Conservation (phyloP, 495 filamentous ascomycete species). For the Penicillium macrosclerotiorum region DNA sequence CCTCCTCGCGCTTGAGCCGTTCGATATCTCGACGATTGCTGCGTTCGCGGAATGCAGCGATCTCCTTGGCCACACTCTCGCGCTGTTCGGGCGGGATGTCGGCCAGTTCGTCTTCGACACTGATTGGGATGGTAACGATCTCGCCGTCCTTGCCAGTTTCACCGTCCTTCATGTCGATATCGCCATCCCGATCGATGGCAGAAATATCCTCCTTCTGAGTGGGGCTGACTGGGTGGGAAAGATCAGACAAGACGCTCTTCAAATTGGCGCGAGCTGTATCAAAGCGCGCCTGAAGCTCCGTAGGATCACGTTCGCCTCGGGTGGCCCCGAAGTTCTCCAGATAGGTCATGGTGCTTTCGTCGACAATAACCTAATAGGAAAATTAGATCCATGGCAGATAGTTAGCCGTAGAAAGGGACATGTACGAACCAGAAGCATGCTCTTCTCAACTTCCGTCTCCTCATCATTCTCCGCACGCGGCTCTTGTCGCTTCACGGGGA, state of each 20-base stretch:
- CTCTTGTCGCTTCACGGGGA: constrained; percentile 73
- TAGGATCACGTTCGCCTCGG: constrained; percentile 62
- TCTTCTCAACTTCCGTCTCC: constrained; percentile 64
- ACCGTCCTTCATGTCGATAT: constrained; percentile 67
- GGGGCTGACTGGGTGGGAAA: constrained; percentile 65
- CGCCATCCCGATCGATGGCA: constrained; percentile 59
- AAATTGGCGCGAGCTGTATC: constrained; percentile 65
- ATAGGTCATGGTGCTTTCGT: constrained; percentile 75
- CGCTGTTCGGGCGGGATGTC: constrained; percentile 97
- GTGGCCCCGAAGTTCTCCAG: constrained; percentile 73
- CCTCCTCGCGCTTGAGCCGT: constrained; percentile 81
- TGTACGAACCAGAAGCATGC: constrained; percentile 54
- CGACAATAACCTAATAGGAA: constrained; percentile 62
- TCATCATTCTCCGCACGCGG: constrained; percentile 47
- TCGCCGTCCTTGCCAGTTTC: constrained; percentile 60
- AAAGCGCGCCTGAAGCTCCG: constrained; percentile 64
- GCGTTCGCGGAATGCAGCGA: constrained; percentile 87
- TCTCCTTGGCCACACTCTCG: constrained; percentile 93
- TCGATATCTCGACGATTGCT: constrained; percentile 87
- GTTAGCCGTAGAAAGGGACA: background rate
- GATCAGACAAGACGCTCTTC: constrained; percentile 61
- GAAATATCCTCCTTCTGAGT: constrained; percentile 48
- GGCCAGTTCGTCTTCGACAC: constrained; percentile 87
- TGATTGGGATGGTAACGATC: constrained; percentile 87
- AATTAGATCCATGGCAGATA: constrained; percentile 13